Conservation (phyloP, 208 protist genomes). For the Acanthamoeba lenticulata region DNA sequence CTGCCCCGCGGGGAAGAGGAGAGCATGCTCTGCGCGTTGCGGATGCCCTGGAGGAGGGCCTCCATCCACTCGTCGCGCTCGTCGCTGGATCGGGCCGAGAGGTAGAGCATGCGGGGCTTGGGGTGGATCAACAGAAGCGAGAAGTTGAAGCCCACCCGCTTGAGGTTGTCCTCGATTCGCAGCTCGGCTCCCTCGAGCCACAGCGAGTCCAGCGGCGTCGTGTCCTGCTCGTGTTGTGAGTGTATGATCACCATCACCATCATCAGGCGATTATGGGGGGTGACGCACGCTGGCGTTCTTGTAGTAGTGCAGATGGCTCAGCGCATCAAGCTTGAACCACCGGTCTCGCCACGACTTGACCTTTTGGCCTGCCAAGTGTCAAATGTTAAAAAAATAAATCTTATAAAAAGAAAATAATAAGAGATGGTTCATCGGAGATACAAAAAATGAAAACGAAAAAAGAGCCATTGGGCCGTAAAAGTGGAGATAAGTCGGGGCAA, state of each 20-base stretch:
- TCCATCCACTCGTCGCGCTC: conserved; percentile 42
- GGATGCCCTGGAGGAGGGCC: not conserved
- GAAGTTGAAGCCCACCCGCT: conserved; percentile 35
- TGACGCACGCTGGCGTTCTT: not conserved
- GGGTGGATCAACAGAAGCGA: not conserved
- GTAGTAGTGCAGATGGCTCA: conserved; percentile 31
- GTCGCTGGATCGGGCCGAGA: not conserved
- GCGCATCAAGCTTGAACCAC: conserved; percentile 26
- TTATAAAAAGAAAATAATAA: not conserved
- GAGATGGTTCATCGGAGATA: not conserved
- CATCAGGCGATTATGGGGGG: not conserved
- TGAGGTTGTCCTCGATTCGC: not conserved
- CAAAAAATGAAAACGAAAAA: not conserved
- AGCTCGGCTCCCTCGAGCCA: not conserved
- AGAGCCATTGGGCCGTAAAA: no score
- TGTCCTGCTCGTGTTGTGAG: not conserved
- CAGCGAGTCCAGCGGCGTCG: not conserved
- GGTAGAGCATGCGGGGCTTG: conserved; percentile 9
- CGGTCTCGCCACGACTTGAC: conserved; percentile 19
- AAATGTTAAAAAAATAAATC: not conserved
- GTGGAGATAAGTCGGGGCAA: no score
- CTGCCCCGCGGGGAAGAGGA: conserved; percentile 21
- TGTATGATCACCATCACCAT: not conserved
- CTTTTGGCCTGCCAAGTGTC: not conserved
- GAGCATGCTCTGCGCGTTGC: not conserved